Evolutionary conservation across 2,329 filamentous ascomycete species (phyloP).

Genomic region (Beauveria australis): DNA sequence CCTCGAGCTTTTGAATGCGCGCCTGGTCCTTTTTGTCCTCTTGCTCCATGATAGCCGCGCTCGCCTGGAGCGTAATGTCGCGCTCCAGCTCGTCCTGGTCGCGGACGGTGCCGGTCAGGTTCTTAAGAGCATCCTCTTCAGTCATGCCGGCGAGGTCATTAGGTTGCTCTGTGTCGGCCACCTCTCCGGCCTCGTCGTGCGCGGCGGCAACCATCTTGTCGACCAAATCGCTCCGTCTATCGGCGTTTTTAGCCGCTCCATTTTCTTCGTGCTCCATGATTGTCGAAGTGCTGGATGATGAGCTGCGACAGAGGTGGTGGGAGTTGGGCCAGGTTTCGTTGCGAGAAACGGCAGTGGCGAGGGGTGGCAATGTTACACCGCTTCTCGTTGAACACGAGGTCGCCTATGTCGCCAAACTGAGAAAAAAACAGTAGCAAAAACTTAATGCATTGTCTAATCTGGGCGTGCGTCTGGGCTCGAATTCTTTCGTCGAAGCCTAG

Average conservation of each 20-base stretch:
- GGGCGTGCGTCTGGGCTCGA: neutral
- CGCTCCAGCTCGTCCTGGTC: conserved; percentile 87
- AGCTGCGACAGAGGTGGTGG: neutral
- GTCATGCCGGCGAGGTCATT: conserved; percentile 30
- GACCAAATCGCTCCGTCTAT: conserved; percentile 20
- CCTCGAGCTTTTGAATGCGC: conserved; percentile 50
- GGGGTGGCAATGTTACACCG: neutral
- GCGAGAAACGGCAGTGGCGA: neutral
- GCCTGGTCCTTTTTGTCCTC: conserved; percentile 57
- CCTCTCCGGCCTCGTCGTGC: conserved; percentile 14
- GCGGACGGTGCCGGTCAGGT: conserved; percentile 61
- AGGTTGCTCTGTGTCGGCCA: conserved; percentile 4
- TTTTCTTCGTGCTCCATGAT: conserved; percentile 22
- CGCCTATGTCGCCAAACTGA: neutral
- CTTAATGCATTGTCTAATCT: neutral
- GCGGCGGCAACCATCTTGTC: conserved; percentile 24
- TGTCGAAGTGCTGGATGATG: neutral
- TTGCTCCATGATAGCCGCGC: conserved; percentile 48
- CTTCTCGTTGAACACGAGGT: neutral
- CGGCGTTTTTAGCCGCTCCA: conserved; percentile 14
- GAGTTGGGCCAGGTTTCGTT: neutral
- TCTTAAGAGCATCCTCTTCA: conserved; percentile 52
- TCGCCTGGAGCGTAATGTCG: conserved; percentile 64
- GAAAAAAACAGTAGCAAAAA: neutral
- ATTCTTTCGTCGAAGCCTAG: neutral